Conservation (phyloP, 257 asterid genomes). For the Przewalskia tangutica region DNA sequence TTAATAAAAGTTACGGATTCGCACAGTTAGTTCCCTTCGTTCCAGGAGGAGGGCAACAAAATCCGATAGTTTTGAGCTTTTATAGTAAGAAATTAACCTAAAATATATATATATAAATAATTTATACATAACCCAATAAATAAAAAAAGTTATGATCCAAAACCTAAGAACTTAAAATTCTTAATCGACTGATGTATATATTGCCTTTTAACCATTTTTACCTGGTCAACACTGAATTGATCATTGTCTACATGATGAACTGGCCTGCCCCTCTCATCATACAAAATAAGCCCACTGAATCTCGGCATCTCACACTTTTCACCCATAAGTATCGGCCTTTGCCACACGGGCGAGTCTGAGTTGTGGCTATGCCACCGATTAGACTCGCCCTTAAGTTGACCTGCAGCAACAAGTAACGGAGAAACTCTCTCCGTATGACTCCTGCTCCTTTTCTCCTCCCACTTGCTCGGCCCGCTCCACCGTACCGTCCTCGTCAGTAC, state of each 20-base stretch:
- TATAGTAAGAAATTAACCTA: too few species aligned
- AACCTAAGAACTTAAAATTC: too few species aligned
- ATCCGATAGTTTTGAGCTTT: too few species aligned
- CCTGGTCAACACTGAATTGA: constrained; percentile 15
- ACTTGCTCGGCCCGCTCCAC: constrained; percentile 13
- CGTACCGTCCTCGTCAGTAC: constrained; percentile 28
- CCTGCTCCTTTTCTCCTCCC: background rate
- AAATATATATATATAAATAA: too few species aligned
- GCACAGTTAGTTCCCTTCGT: too few species aligned
- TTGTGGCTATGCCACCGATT: constrained; percentile 37
- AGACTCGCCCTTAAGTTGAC: background rate
- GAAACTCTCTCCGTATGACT: constrained; percentile 18
- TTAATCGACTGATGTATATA: too few species aligned
- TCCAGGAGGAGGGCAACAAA: too few species aligned
- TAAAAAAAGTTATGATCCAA: too few species aligned
- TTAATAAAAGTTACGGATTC: too few species aligned
- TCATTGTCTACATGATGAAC: constrained; percentile 24
- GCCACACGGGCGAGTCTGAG: constrained; percentile 69
- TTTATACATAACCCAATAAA: too few species aligned
- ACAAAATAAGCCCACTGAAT: constrained; percentile 74
- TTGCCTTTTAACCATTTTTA: too few species aligned
- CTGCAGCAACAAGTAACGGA: constrained; percentile 30
- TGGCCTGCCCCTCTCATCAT: constrained; percentile 64
- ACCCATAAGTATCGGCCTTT: constrained; percentile 80
- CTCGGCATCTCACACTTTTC: constrained; percentile 81